Evolutionary conservation across 2,329 filamentous ascomycete genomes (phyloP), one percentile per base, ranked within the genome.

Genomic region (Epichloe baconii): DNA sequence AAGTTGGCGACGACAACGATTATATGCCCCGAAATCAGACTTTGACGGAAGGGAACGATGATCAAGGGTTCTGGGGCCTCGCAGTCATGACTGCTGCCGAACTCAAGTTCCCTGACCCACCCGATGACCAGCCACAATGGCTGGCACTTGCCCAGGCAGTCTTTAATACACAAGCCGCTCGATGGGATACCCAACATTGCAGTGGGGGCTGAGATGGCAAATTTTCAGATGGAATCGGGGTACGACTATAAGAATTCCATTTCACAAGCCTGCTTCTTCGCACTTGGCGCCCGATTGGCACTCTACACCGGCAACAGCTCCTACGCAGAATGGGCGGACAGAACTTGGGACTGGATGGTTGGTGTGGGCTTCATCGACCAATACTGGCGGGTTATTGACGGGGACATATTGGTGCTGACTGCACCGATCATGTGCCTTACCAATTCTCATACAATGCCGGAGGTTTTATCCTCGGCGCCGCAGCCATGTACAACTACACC

Each of bases 131-230:
- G 58, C 83, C 83, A 2, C 72, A 79, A 58, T 88, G 84, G 80
- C 72, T 88, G 11, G 79, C 82, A 4, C 75, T 93, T 12, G 86
- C 83, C 2, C 82, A 89, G 63, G 85, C 83, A 48, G 85, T 88
- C 34, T 94, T 93, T 71, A 88, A 94, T 64, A 83, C 81, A 2
- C 86, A 91, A 61, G 81, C 80, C 2, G 71, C 73, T 31, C 79
- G 86, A 38, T 93, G 86, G 88, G 86, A 90, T 55, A 71, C 65
- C 1, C 66, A 72, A 1, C 69, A 78, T 48, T 94, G 88, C 58
- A 74, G 73, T n/a, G 88, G 88, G 88, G 88, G 5, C 65, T 93
- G 48, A 78, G 85, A 55, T 91, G 86, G 86, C 88, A 95, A 68
- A 88, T 95, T 46, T 91, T 86, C 63, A 74, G 78, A 1, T 89